Evolutionary conservation across 140 eudicot genomes (phyloP).

Genomic region (Senecio squalidus): DNA sequence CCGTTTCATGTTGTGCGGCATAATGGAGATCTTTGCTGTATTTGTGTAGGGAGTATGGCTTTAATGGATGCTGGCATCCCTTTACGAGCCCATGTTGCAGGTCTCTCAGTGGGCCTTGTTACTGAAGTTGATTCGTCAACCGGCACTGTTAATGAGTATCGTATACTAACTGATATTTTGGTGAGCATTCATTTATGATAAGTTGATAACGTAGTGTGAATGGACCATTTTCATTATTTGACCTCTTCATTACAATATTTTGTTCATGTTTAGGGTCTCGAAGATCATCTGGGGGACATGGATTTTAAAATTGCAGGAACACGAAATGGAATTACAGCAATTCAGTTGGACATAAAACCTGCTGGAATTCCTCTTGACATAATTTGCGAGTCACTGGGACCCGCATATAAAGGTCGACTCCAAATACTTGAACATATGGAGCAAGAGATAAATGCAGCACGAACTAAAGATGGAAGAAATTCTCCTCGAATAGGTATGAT

Average conservation of each 20-base stretch:
- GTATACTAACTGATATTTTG: slow-evolving; percentile 86
- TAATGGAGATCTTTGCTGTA: not conserved
- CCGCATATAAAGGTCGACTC: slow-evolving; percentile 74
- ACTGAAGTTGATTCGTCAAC: slow-evolving; percentile 75
- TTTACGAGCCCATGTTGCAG: slow-evolving; percentile 82
- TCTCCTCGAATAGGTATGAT: slow-evolving; percentile 69
- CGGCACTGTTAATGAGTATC: slow-evolving; percentile 66
- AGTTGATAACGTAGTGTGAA: not conserved
- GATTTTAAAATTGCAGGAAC: slow-evolving; percentile 99
- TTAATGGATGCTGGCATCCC: slow-evolving; percentile 99
- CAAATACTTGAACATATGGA: slow-evolving; percentile 92
- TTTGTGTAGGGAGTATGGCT: slow-evolving; percentile 77
- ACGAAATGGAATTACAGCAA: slow-evolving; percentile 83
- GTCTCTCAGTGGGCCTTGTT: slow-evolving; percentile 90
- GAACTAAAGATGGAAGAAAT: slow-evolving; percentile 58
- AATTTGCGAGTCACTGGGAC: slow-evolving; percentile 72
- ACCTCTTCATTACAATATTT: not conserved
- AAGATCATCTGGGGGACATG: slow-evolving; percentile 99
- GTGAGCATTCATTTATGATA: slow-evolving; percentile 34
- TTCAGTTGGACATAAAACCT: slow-evolving; percentile 94
- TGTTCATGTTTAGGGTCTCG: slow-evolving; percentile 65
- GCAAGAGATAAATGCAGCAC: slow-evolving; percentile 70
- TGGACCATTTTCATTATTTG: not conserved
- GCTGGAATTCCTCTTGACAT: slow-evolving; percentile 97
- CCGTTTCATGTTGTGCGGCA: not conserved